Base-by-base conservation (phyloP, 2,329 filamentous ascomycete species). In the Davidsoniella virescens region DNA sequence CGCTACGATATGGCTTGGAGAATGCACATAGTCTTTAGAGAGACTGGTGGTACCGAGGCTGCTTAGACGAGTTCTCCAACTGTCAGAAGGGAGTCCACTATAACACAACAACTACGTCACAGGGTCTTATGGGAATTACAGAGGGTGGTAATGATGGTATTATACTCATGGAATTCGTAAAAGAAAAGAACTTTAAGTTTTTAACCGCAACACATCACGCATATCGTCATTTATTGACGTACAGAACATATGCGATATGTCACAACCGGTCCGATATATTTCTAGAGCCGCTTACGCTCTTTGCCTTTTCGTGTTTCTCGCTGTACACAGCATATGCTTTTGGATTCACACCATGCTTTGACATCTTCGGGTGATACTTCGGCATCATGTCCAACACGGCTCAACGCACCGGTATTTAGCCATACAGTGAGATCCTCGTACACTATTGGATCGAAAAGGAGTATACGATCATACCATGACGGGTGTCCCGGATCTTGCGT, bases 391-490 rank as follows among this genome's bases (percentile, higher is more conserved):
- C 78, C 78, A 0, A 78, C 72, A 3, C 69, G 67, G 10, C 70
- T 71, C 42, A 88, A 64, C 20, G 78, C 76, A 10, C 82, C 82
- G 3, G 72, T 72, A 57, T 94, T 95, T 14, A 96, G 65, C 84
- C 87, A 96, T 0, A 68, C 65, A 0, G 88, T 75, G 12, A 98
- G 68, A 56, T 95, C 87, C 64, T 96, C 90, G 0, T 95, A 65
- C 1, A 92, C 72, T 41, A 98, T 82, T 0, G 90, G 87, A 58
- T 96, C 88, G 61, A 93, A 96, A 61, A 96, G 76, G 5, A 96
- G 69, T 44, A 98, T 95, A 65, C 87, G 93, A 64, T 96, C 87
- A 57, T 93, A 73, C 85, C 88, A 96, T 2, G 77, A 87, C 12
- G 77, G 78, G 2, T 71, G 61, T 5, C 56, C 55, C 1, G 70